phyloP scores from a whole-genome alignment of 1,284 basidiomycete species.

The Sanghuangporus sanghuang region DNA sequence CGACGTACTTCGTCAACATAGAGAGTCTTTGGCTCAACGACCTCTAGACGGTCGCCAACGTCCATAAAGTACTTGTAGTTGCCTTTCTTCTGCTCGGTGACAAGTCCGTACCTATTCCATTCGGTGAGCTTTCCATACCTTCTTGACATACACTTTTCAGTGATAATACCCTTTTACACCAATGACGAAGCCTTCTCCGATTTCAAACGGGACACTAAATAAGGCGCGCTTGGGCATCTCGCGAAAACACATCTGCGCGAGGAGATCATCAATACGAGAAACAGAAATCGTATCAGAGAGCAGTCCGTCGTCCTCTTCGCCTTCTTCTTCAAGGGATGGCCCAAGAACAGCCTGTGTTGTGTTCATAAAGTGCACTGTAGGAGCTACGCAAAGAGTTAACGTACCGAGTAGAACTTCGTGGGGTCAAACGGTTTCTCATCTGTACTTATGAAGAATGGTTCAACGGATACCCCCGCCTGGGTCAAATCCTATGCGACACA shows the following conservation, averaged over 20 bases:
- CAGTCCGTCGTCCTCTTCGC: constrained; percentile 40
- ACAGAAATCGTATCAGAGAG: constrained; percentile 67
- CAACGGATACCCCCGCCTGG: constrained; percentile 77
- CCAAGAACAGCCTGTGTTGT: constrained; percentile 57
- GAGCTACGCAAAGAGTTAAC: constrained; percentile 24
- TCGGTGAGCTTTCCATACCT: neutral
- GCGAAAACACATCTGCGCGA: constrained; percentile 77
- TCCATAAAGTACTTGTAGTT: constrained; percentile 77
- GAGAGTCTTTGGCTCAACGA: constrained; percentile 61
- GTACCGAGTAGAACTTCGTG: constrained; percentile 80
- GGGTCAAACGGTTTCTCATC: constrained; percentile 68
- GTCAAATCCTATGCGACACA: constrained; percentile 60
- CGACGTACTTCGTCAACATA: constrained; percentile 73
- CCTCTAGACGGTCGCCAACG: constrained; percentile 71
- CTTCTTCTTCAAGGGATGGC: constrained; percentile 43
- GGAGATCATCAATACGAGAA: constrained; percentile 70
- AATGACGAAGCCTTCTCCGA: constrained; percentile 80
- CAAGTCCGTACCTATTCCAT: constrained; percentile 67
- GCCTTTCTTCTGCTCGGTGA: constrained; percentile 83
- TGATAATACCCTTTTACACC: constrained; percentile 78
- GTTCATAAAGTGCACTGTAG: neutral
- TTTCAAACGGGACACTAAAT: constrained; percentile 78
- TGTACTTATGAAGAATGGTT: constrained; percentile 89
- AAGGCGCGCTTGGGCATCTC: constrained; percentile 86
- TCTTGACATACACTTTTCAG: neutral